phyloP scores from a whole-genome alignment of 1,139 yeast genomes.

The Saccharomyces hybrid region DNA sequence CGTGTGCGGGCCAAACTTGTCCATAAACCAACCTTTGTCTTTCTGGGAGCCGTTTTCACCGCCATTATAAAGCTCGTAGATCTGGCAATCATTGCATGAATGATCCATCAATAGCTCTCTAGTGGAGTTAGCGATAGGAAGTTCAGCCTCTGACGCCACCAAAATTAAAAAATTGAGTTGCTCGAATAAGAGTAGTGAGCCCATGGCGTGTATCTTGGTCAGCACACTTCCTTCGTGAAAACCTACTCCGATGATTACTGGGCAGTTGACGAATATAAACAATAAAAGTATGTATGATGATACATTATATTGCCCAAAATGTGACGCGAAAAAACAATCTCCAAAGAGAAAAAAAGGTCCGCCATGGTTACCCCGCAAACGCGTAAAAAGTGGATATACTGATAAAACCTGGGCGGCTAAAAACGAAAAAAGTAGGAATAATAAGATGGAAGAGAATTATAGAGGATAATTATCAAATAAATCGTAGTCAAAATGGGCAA shows the following conservation, averaged over 20 bases:
- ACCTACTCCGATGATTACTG: background rate
- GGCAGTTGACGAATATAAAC: too few relatives aligned
- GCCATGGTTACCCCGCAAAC: background rate
- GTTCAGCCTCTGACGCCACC: background rate
- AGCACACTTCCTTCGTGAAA: background rate
- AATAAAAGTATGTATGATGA: background rate
- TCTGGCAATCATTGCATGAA: background rate
- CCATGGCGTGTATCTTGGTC: background rate
- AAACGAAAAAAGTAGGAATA: background rate
- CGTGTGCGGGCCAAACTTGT: conserved; percentile 10
- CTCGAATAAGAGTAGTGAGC: background rate
- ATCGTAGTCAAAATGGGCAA: too few relatives aligned
- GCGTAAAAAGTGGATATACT: background rate
- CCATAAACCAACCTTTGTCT: background rate
- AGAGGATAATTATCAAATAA: too few relatives aligned
- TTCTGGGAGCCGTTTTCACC: background rate
- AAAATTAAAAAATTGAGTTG: background rate
- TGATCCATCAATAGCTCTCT: background rate
- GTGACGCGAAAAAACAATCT: background rate
- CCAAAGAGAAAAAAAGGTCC: background rate
- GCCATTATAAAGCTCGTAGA: background rate
- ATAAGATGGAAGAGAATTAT: background rate
- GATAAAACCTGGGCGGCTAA: background rate
- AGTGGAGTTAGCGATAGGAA: background rate
- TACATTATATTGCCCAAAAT: background rate